Evolutionary conservation across 1,284 basidiomycete species (phyloP), one percentile per base, ranked within the genome.

Genomic region (Anthracocystis panici-leucophaei): DNA sequence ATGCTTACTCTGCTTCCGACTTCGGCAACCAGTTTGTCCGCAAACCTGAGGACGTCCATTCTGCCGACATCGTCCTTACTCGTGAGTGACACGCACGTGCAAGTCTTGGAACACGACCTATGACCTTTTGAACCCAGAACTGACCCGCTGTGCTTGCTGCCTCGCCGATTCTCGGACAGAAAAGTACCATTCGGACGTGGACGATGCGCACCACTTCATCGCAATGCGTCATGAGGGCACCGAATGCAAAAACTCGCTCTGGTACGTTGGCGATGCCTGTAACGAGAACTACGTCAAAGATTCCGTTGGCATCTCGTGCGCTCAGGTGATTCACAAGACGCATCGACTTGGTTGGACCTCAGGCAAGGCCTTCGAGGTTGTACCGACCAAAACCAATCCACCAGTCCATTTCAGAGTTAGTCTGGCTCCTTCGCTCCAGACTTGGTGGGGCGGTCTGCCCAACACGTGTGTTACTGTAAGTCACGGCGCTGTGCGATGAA

Each of bases 291-390:
- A 62, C 20, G 51, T 55, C 16, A 27, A 42, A 0, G 38, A 55
- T 1, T 2, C 21, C 20, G 20, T n/a, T 1, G 59, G 59, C 18
- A 62, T 48, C 49, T 31, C 54, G 5, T 64, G 62, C 25, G 62
- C 62, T 23, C 55, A 64, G 12, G 62, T 64, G 3, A 20, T 27
- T 16, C 49, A 52, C 49, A 45, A 20, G 11, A 25, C 61, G 1
- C 48, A 63, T 23, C 38, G 1, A 1, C 5, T 51, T 12, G 48
- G 31, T 27, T 40, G 16, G 16, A 21, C 8, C 9, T n/a, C 54
- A 2, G 61, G 53, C 16, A 42, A 56, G 31, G 40, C 61, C 8
- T 12, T 46, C 18, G 25, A 27, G 12, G 31, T 58, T 20, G 31
- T 33, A 5, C 3, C 10, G 14, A 11, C 16, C 18, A 38, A 46